A percentile compares a stretch with the other conserved stretches of the same genome.
Conservation (phyloP, 1,139 yeast genomes). For the Kodamaea sp. region DNA sequence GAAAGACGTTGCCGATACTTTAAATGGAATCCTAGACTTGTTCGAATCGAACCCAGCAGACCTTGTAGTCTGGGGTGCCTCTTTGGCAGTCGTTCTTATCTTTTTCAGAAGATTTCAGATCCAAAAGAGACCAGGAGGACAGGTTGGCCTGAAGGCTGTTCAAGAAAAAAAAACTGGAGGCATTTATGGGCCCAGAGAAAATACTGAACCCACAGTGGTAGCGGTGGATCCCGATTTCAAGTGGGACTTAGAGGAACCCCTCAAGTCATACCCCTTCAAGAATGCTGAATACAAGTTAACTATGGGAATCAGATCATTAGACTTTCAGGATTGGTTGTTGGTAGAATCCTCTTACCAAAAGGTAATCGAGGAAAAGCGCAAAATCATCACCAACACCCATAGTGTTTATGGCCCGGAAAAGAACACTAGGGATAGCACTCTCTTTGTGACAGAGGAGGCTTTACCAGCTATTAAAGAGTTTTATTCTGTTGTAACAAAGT, state of each 20-base stretch:
- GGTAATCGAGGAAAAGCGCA: constrained; percentile 44
- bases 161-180: background rate
- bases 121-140: background rate
- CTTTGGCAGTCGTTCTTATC: background rate
- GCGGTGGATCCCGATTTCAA: constrained; percentile 38
- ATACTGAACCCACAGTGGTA: constrained; percentile 5
- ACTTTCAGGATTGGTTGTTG: constrained; percentile 63
- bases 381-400: constrained; percentile 39
- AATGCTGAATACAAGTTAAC: constrained; percentile 63
- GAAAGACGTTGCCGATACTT: no score
- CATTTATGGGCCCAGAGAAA: constrained; percentile 4
- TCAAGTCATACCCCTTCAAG: constrained; percentile 53
- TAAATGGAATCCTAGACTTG: no score
- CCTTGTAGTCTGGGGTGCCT: background rate
- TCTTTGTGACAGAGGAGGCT: constrained; percentile 43
- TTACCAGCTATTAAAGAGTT: constrained; percentile 56
- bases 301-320: constrained; percentile 62
- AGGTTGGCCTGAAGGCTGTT: no score
- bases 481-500: constrained; percentile 50
- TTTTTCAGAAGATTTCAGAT: background rate
- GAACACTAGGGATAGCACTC: constrained; percentile 30
- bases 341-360: constrained; percentile 63
- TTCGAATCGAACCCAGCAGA: background rate
- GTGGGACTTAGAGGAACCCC: constrained; percentile 48
- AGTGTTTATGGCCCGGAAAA: constrained; percentile 35